Base-by-base conservation (phyloP, 257 asterid species). In the Verbena officinalis region DNA sequence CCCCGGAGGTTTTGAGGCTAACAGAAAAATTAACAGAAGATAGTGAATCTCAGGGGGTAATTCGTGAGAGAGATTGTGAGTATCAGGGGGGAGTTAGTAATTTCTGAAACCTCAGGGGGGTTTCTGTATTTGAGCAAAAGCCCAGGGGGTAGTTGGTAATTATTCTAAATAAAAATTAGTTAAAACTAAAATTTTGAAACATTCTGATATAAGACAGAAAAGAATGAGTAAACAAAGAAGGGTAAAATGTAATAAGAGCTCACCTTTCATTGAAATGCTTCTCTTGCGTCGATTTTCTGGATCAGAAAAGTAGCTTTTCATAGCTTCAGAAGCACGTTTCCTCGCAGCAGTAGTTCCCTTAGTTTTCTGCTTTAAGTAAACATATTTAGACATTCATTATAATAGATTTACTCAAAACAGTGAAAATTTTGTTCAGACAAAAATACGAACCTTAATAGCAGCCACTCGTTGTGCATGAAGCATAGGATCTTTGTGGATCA, bases 381-480 rank as follows among this genome's bases (percentile, higher is more conserved):
- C 48, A 63, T 11, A 50, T 48, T 42, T 19, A 16, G 30, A 51
- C n/a, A 58, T 49, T 38, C 50, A 24, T 30, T 40, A 36, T 8
- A 34, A 9, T 48, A 12, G 22, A 51, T 39, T 50, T 55, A 27
- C 24, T 21, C 13, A 33, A 40, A 24, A 55, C n/a, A 6, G 10
- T 16, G 45, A 11, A 38, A 7, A n/a, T n/a, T 15, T 45, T 42
- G 12, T 12, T 39, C 46, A 53, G 9, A 51, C 9, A 34, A 5
- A 54, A 17, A 36, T 46, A 59, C 76, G 30, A 62, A 93, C 99
- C 97, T 93, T 90, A 65, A 93, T 86, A n/a, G 97, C 96, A 70
- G 96, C 96, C 55, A 79, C 94, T 76, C 97, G 76, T 72, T 93
- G 96, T 19, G 99, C 96, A 60, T 79, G 95, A 49, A 87, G 95